Conservation (phyloP, 371 early-diverging fungal species). For the Basidiobolus meristosporus region DNA sequence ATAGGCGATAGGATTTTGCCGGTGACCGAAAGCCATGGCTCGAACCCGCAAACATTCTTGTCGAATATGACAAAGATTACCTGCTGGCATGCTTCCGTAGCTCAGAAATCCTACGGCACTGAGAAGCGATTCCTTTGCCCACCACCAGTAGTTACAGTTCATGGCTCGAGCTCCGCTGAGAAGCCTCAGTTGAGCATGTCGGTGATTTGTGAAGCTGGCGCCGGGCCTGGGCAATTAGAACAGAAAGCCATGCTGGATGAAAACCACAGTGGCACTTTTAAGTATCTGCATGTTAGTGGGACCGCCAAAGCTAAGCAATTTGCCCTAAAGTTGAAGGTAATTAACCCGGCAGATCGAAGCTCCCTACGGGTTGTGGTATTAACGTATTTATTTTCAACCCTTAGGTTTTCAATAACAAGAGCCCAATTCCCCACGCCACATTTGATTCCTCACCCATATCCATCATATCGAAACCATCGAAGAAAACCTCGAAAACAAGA, state of each 20-base stretch:
- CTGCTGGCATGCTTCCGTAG: conserved; percentile 43
- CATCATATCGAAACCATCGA: conserved; percentile 73
- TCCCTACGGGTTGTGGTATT: neutral
- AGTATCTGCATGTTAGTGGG: conserved; percentile 52
- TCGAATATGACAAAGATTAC: conserved; percentile 24
- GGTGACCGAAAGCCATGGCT: too few relatives aligned
- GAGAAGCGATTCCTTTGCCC: conserved; percentile 75
- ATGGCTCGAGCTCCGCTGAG: conserved; percentile 8
- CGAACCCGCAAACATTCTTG: neutral
- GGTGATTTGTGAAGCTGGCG: conserved; percentile 26
- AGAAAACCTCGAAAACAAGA: conserved; percentile 62
- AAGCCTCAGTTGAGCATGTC: conserved; percentile 40
- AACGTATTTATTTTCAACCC: too few relatives aligned
- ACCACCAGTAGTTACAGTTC: conserved; percentile 41
- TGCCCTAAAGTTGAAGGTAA: conserved; percentile 33
- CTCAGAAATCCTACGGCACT: conserved; percentile 77
- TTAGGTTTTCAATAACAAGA: conserved; percentile 1
- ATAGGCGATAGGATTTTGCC: too few relatives aligned
- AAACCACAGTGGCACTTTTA: conserved; percentile 28
- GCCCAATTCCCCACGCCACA: conserved; percentile 16
- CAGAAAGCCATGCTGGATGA: conserved; percentile 29
- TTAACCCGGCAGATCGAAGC: conserved; percentile 4
- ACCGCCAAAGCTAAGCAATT: conserved; percentile 62
- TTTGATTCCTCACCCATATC: conserved; percentile 48
- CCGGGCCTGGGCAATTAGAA: conserved; percentile 16